Evolutionary conservation across 2,329 filamentous ascomycete species (phyloP).

Genomic region (Thelonectria blattea): DNA sequence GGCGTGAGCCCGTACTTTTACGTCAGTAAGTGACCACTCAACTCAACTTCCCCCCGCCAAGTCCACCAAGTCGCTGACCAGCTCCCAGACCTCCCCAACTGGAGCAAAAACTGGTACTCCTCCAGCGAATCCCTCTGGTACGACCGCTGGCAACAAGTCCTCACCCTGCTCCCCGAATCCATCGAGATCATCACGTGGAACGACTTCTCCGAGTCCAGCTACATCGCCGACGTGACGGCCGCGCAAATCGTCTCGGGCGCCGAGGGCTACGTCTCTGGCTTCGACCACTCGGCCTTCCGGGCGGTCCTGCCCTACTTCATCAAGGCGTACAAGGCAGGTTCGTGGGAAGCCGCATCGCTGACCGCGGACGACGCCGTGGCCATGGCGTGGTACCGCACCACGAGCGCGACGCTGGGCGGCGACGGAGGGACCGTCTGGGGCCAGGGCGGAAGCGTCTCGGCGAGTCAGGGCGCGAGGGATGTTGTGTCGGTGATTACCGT

Average conservation of each 20-base stretch:
- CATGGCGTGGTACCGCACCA: constrained; percentile 44
- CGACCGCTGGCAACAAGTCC: constrained; percentile 61
- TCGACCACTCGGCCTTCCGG: constrained; percentile 58
- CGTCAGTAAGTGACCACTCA: constrained; percentile 51
- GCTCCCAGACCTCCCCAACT: constrained; percentile 53
- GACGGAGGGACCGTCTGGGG: constrained; percentile 43
- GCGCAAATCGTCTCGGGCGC: constrained; percentile 51
- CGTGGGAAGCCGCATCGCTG: constrained; percentile 22
- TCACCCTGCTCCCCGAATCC: constrained; percentile 52
- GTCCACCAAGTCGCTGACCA: neutral
- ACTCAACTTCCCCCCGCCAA: neutral
- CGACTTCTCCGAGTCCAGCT: constrained; percentile 62
- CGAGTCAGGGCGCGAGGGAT: constrained; percentile 35
- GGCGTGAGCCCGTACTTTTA: constrained; percentile 66
- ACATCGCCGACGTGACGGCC: constrained; percentile 54
- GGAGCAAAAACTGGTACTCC: constrained; percentile 68
- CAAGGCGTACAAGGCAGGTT: constrained; percentile 53
- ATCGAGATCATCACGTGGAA: constrained; percentile 58
- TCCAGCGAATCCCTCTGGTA: constrained; percentile 67
- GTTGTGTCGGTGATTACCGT: constrained; percentile 44
- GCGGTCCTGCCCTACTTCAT: constrained; percentile 57
- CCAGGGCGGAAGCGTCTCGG: constrained; percentile 32
- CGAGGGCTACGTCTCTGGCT: constrained; percentile 53
- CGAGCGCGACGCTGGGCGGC: constrained; percentile 33
- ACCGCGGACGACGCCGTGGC: constrained; percentile 37